A percentile compares a stretch with the other conserved stretches of the same genome.
phyloP scores from a whole-genome alignment of 164 flowering plant genomes.

The Warburgia ugandensis region DNA sequence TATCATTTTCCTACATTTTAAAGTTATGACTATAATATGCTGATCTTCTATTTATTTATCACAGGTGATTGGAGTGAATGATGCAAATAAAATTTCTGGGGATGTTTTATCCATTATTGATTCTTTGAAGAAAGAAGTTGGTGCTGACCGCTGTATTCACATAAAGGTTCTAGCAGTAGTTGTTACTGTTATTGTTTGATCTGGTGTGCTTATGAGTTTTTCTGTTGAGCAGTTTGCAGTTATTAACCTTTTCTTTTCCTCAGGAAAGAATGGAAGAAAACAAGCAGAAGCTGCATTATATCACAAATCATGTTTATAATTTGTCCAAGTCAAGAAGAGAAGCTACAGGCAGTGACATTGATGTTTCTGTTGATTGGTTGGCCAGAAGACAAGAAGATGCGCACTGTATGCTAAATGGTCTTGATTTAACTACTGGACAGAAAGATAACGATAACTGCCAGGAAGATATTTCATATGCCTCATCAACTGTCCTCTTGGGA shows the following conservation, averaged over 20 bases:
- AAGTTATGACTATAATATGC: no score
- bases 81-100: slow-evolving; percentile 13
- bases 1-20: background rate
- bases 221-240: background rate
- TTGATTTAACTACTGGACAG: slow-evolving; percentile 39
- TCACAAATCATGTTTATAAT: slow-evolving; percentile 35
- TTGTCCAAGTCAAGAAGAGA: slow-evolving; percentile 42
- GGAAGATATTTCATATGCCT: slow-evolving; percentile 51
- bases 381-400: slow-evolving; percentile 75
- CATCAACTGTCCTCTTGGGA: slow-evolving; percentile 68
- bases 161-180: slow-evolving; percentile 44
- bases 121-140: slow-evolving; percentile 51
- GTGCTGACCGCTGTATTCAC: slow-evolving; percentile 35
- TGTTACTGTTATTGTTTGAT: slow-evolving; percentile 1
- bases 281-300: slow-evolving; percentile 38
- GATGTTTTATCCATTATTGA: slow-evolving; percentile 49
- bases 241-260: background rate
- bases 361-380: slow-evolving; percentile 34
- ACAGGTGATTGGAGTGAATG: slow-evolving; percentile 35
- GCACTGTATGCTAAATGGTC: slow-evolving; percentile 51
- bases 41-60: slow-evolving; percentile 2
- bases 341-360: slow-evolving; percentile 8
- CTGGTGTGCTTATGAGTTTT: background rate
- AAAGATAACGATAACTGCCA: slow-evolving; percentile 35
- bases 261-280: slow-evolving; percentile 85